These are phyloP conservation scores for Rhododendron williamsianum DNA, from an alignment of 148 eudicot genomes.

Conservation along the genomic window DNA sequence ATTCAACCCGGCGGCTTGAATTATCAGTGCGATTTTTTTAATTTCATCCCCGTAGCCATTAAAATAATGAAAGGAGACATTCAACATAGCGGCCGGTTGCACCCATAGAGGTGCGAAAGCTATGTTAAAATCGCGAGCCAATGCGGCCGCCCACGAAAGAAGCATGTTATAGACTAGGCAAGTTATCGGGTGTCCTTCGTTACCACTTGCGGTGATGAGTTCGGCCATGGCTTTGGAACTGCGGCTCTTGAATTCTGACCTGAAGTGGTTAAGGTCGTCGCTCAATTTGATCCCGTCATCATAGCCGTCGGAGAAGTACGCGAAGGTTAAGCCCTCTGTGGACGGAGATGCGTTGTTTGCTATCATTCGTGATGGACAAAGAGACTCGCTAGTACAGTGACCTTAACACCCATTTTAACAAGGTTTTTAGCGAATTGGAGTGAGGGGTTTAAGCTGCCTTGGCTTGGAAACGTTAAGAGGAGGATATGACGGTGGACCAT, in stretches of 20 bases:
- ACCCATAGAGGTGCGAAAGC: slow-evolving; percentile 27
- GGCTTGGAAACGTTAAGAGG: slow-evolving; percentile 22
- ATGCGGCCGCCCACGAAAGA: slow-evolving; percentile 35
- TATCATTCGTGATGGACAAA: slow-evolving; percentile 11
- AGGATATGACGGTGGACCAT: slow-evolving; percentile 24
- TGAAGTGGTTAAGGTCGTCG: slow-evolving; percentile 3
- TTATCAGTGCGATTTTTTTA: not conserved
- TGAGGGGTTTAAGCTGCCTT: slow-evolving; percentile 48
- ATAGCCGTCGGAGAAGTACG: slow-evolving; percentile 32
- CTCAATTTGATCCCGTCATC: slow-evolving; percentile 22
- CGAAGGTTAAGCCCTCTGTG: slow-evolving; percentile 16
- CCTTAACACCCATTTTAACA: slow-evolving; percentile 18
- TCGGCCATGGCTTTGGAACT: slow-evolving; percentile 13
- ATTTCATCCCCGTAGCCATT: slow-evolving; percentile 11
- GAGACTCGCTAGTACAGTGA: slow-evolving; percentile 32
- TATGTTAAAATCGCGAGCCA: slow-evolving; percentile 33
- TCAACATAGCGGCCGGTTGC: slow-evolving; percentile 29
- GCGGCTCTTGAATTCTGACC: slow-evolving; percentile 14
- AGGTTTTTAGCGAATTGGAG: slow-evolving; percentile 45
- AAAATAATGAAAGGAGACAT: slow-evolving; percentile 29
- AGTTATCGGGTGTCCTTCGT: slow-evolving; percentile 21
- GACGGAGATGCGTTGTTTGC: slow-evolving; percentile 4
- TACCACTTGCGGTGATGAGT: slow-evolving; percentile 3
- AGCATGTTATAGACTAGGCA: slow-evolving; percentile 28
- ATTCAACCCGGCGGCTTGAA: slow-evolving; percentile 7